A percentile compares a stretch with the other conserved stretches of the same genome.
Evolutionary conservation across 352 stramenopile species (phyloP).

Genomic region (Labyrinthula sp.): DNA sequence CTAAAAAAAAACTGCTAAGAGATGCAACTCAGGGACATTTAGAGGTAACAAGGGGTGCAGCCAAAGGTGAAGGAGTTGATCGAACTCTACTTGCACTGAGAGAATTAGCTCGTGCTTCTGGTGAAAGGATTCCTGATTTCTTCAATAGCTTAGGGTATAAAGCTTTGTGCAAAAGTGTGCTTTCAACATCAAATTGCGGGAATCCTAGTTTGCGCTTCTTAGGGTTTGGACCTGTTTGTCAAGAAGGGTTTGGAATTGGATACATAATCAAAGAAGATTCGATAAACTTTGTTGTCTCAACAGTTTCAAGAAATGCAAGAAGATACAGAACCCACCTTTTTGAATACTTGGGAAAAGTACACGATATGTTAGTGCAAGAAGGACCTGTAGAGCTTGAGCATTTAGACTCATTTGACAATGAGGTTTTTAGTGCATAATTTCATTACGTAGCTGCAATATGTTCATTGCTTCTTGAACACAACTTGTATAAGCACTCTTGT

Average conservation of each 20-base stretch:
- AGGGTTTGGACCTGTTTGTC: constrained; percentile 69
- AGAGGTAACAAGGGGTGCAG: constrained; percentile 59
- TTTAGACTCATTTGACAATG: too few species aligned
- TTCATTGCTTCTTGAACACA: too few species aligned
- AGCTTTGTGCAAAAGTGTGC: constrained; percentile 70
- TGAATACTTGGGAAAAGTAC: constrained; percentile 1
- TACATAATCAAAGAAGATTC: constrained; percentile 90
- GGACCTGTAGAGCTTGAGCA: too few species aligned
- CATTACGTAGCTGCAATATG: too few species aligned
- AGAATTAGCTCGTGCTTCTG: constrained; percentile 43
- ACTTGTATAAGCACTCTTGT: too few species aligned
- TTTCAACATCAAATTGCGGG: constrained; percentile 84
- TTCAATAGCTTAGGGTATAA: constrained; percentile 63
- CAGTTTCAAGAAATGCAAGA: constrained; percentile 10
- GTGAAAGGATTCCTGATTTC: constrained; percentile 41
- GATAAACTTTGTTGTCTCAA: constrained; percentile 52
- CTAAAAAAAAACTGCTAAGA: constrained; percentile 35
- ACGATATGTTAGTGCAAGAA: too few species aligned
- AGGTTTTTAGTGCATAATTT: too few species aligned
- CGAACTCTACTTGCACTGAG: constrained; percentile 74
- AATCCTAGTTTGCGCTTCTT: constrained; percentile 77
- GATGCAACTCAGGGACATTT: constrained; percentile 59
- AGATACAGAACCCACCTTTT: constrained; percentile 4
- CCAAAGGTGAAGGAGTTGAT: constrained; percentile 66
- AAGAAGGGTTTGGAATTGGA: constrained; percentile 78